Evolutionary conservation across 179 eudicot genomes (phyloP).

Genomic region (Sideroxylon spinosum): DNA sequence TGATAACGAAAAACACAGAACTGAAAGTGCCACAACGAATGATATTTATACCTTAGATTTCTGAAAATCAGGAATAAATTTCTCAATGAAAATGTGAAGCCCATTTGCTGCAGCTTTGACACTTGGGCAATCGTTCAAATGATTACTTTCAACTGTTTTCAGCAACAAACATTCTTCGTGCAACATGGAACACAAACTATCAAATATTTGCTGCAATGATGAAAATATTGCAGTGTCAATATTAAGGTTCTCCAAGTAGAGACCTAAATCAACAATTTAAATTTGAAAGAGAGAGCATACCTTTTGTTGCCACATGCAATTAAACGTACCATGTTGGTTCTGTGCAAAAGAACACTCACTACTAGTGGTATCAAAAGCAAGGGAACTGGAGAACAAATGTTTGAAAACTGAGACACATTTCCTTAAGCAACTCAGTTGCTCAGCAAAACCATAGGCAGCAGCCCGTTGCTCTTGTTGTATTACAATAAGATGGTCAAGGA

Average conservation of each 20-base stretch:
- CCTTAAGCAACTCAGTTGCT: constrained; percentile 35
- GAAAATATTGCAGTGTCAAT: constrained; percentile 5
- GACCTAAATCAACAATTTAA: not conserved
- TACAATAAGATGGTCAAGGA: constrained; percentile 70
- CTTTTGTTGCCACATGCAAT: constrained; percentile 95
- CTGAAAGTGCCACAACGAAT: not conserved
- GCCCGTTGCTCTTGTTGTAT: constrained; percentile 90
- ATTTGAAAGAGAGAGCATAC: constrained; percentile 27
- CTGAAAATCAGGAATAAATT: constrained; percentile 48
- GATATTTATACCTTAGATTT: constrained; percentile 61
- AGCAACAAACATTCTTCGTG: constrained; percentile 70
- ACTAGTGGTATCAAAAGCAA: constrained; percentile 13
- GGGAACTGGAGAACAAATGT: constrained; percentile 32
- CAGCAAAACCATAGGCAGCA: constrained; percentile 52
- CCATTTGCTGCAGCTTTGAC: constrained; percentile 42
- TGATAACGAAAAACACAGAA: not conserved
- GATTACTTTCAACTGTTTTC: constrained; percentile 46
- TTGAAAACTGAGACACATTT: constrained; percentile 37
- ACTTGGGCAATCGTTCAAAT: constrained; percentile 52
- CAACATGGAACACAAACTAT: constrained; percentile 52
- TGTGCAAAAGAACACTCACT: constrained; percentile 31
- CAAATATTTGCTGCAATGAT: constrained; percentile 76
- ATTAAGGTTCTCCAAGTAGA: not conserved
- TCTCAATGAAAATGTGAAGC: constrained; percentile 45
- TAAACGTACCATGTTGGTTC: constrained; percentile 39